Conservation (phyloP, 768 basidiomycete genomes). For the Tulasnella sp. region DNA sequence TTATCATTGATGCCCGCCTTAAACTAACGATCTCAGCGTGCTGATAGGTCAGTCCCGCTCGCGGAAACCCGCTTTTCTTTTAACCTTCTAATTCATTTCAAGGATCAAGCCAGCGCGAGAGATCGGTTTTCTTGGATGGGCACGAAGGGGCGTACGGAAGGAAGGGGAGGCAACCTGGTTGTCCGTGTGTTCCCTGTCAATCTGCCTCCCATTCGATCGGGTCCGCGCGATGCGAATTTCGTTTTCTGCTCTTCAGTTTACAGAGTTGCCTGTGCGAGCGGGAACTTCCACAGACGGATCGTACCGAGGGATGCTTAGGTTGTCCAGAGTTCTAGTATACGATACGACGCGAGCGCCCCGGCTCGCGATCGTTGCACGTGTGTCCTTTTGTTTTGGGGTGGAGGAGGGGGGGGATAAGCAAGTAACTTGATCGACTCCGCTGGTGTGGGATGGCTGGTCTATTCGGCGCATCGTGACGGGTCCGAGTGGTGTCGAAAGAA, state of each 20-base stretch:
- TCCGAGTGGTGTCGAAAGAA: neutral
- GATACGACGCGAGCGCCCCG: too few species aligned
- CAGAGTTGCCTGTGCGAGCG: neutral
- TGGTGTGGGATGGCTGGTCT: neutral
- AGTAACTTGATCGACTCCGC: neutral
- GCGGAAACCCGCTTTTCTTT: neutral
- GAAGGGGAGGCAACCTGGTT: neutral
- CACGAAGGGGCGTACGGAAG: neutral
- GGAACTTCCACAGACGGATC: neutral
- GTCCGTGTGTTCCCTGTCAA: constrained; percentile 12
- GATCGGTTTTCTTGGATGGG: neutral
- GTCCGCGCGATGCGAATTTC: neutral
- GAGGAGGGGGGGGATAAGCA: neutral
- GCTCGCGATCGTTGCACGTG: neutral
- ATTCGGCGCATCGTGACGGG: constrained; percentile 1
- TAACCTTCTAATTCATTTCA: constrained; percentile 3
- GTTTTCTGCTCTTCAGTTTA: neutral
- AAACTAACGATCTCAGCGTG: neutral
- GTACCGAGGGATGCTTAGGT: neutral
- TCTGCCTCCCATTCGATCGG: neutral
- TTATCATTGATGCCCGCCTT: neutral
- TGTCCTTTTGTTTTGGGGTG: neutral
- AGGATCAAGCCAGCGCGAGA: neutral
- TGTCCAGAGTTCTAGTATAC: too few species aligned
- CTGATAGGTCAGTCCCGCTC: neutral